Conservation (phyloP, 345 rosid species). For the Populus deltoides region DNA sequence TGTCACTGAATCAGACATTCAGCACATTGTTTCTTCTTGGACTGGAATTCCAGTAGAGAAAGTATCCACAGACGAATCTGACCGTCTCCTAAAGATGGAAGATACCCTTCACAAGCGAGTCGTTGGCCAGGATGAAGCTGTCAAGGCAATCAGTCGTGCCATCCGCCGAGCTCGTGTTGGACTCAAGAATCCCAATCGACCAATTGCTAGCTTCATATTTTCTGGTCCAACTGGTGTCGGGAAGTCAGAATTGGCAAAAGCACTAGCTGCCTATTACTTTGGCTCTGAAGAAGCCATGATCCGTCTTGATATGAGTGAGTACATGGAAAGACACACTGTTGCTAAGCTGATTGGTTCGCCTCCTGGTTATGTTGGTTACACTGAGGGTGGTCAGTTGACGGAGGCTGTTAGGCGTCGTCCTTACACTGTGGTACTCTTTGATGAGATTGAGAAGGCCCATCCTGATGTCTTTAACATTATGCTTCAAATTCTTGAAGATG, state of each 20-base stretch:
- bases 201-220: slow-evolving; percentile 97
- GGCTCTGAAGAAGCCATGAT: slow-evolving; percentile 99
- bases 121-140: slow-evolving; percentile 99
- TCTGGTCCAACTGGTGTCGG: slow-evolving; percentile 99
- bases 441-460: slow-evolving; percentile 97
- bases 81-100: slow-evolving; percentile 92
- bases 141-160: slow-evolving; percentile 88
- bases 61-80: slow-evolving; percentile 93
- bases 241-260: slow-evolving; percentile 94
- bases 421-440: slow-evolving; percentile 84
- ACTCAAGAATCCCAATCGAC: slow-evolving; percentile 89
- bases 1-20: slow-evolving; percentile 85
- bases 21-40: slow-evolving; percentile 91
- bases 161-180: slow-evolving; percentile 98
- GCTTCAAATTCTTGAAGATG: slow-evolving; percentile 99
- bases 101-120: slow-evolving; percentile 87
- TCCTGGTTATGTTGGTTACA: slow-evolving; percentile 97
- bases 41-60: slow-evolving; percentile 99
- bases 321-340: slow-evolving; percentile 96
- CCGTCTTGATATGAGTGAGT: slow-evolving; percentile 97
- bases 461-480: slow-evolving; percentile 99
- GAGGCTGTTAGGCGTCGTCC: slow-evolving; percentile 98
- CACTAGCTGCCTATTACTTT: slow-evolving; percentile 89
- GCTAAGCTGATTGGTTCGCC: slow-evolving; percentile 98
- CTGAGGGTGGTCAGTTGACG: slow-evolving; percentile 95